Conservation (phyloP, 805 yeast genomes). For the Starmerella tilneyi region DNA sequence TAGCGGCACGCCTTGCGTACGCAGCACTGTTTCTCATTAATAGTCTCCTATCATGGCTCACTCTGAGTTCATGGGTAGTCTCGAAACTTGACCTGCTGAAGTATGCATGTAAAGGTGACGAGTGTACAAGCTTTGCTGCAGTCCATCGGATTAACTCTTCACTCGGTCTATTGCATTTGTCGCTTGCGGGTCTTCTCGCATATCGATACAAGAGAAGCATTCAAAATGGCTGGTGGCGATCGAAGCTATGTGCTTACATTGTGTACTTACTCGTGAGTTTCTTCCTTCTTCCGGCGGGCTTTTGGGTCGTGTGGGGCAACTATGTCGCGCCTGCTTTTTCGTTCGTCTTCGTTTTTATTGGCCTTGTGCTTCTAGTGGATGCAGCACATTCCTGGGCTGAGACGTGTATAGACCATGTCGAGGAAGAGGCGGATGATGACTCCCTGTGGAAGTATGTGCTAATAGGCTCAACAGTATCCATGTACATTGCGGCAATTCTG, state of each 20-base stretch:
- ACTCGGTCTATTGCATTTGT: conserved; percentile 64
- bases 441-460: conserved; percentile 68
- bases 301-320: conserved; percentile 85
- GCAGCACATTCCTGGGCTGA: conserved; percentile 99
- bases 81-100: conserved; percentile 62
- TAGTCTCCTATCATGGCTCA: conserved; percentile 84
- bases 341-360: conserved; percentile 76
- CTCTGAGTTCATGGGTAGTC: conserved; percentile 69
- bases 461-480: conserved; percentile 73
- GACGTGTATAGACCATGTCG: conserved; percentile 81
- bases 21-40: conserved; percentile 69
- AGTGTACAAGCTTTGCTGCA: conserved; percentile 85
- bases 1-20: conserved; percentile 78
- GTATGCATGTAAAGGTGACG: conserved; percentile 65
- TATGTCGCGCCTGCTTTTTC: conserved; percentile 77
- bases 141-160: conserved; percentile 91
- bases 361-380: conserved; percentile 81
- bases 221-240: conserved; percentile 88
- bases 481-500: conserved; percentile 66
- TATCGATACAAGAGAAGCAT: conserved; percentile 61
- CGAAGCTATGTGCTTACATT: conserved; percentile 42
- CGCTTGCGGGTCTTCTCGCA: conserved; percentile 54
- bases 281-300: conserved; percentile 69
- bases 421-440: conserved; percentile 52
- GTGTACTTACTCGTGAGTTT: conserved; percentile 57